Percentiles rank a stretch among this genome's conserved stretches.
phyloP scores from a whole-genome alignment of 352 stramenopile genomes.

The Globisporangium nagaii region DNA sequence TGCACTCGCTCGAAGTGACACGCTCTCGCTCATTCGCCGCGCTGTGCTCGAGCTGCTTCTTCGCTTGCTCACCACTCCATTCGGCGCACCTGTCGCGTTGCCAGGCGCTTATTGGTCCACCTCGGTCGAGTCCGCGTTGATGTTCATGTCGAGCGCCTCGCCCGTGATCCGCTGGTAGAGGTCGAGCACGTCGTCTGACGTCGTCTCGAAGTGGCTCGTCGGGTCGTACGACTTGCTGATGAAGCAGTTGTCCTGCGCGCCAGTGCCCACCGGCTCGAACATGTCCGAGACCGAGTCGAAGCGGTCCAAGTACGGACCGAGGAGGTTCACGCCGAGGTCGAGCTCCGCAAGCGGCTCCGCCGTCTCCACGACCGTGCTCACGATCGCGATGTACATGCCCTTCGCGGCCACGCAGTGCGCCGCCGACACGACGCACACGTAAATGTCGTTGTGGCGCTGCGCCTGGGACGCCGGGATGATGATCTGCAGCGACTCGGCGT shows the following conservation, averaged over 20 bases:
- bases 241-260: slow-evolving; percentile 94
- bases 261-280: slow-evolving; percentile 91
- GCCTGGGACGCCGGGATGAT: slow-evolving; percentile 98
- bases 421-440: slow-evolving; percentile 95
- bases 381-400: slow-evolving; percentile 98
- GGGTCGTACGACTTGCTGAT: slow-evolving; percentile 94
- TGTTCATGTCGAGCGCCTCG: slow-evolving; percentile 97
- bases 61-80: background rate
- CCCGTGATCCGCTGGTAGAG: slow-evolving; percentile 98
- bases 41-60: no score
- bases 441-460: slow-evolving; percentile 97
- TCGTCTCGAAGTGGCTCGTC: slow-evolving; percentile 97
- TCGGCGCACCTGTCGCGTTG: background rate
- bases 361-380: slow-evolving; percentile 97
- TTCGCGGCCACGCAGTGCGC: slow-evolving; percentile 93
- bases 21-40: no score
- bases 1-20: no score
- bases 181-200: slow-evolving; percentile 94
- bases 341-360: slow-evolving; percentile 94
- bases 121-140: slow-evolving; percentile 94
- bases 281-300: slow-evolving; percentile 96
- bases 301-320: slow-evolving; percentile 94
- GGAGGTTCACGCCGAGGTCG: slow-evolving; percentile 90
- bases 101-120: slow-evolving; percentile 83
- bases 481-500: slow-evolving; percentile 97